Conservation (phyloP, 2,329 filamentous ascomycete genomes). For the Colletotrichum falcatum region DNA sequence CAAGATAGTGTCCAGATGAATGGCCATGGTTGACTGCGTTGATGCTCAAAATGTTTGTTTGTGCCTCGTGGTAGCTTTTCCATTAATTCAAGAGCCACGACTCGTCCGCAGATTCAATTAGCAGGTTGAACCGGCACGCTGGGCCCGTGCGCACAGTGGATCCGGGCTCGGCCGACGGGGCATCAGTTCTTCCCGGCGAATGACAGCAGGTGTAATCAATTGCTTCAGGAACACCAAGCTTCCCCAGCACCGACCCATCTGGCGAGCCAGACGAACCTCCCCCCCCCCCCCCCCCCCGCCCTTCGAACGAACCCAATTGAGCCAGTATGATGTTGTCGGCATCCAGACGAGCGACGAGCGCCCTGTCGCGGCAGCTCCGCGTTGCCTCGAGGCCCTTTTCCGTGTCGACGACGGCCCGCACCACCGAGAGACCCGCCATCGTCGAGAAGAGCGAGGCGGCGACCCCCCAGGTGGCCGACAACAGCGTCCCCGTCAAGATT, state of each 20-base stretch:
- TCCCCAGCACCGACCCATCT: conserved; percentile 28
- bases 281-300: no score
- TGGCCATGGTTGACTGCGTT: not conserved
- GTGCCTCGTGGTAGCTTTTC: not conserved
- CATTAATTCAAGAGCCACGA: not conserved
- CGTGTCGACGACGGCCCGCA: conserved; percentile 52
- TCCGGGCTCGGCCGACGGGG: conserved; percentile 25
- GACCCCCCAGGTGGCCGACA: conserved; percentile 58
- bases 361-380: conserved; percentile 59
- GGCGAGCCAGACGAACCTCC: conserved; percentile 28
- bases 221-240: conserved; percentile 38
- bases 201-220: conserved; percentile 40
- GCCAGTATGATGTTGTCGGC: conserved; percentile 60
- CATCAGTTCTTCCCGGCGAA: conserved; percentile 37
- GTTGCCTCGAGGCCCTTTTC: conserved; percentile 61
- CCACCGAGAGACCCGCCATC: conserved; percentile 55
- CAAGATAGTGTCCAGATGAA: not conserved
- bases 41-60: no score
- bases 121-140: not conserved
- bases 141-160: not conserved
- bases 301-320: conserved; percentile 34
- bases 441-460: conserved; percentile 55
- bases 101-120: not conserved
- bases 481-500: conserved; percentile 59
- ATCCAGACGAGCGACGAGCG: conserved; percentile 54